phyloP scores from a whole-genome alignment of 129 eudicot species.

The sunflower (Helianthus annuus) region DNA sequence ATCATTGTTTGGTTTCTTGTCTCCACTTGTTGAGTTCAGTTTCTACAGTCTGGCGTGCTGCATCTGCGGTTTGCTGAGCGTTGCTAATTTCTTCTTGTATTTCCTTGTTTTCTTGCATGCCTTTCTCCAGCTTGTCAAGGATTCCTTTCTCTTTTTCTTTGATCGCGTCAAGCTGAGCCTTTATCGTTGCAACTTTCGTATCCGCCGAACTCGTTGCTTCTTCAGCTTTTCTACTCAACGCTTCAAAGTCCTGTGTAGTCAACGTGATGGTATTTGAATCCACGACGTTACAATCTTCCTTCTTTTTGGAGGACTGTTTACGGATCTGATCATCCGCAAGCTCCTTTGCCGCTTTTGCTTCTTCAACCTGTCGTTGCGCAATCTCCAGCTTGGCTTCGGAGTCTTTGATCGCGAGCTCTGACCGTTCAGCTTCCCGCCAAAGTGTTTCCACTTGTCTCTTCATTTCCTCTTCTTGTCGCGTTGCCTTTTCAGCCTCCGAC shows the following conservation, averaged over 20 bases:
- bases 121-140: slow-evolving; percentile 50
- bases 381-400: slow-evolving; percentile 46
- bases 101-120: slow-evolving; percentile 54
- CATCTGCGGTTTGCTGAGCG: slow-evolving; percentile 72
- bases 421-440: slow-evolving; percentile 52
- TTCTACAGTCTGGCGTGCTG: slow-evolving; percentile 56
- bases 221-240: slow-evolving; percentile 55
- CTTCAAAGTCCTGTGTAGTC: slow-evolving; percentile 53
- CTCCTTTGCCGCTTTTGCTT: slow-evolving; percentile 68
- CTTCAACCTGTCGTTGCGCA: slow-evolving; percentile 62
- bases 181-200: slow-evolving; percentile 59
- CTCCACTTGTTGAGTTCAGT: slow-evolving; percentile 55
- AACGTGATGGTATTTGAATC: slow-evolving; percentile 42
- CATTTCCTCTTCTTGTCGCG: slow-evolving; percentile 50
- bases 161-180: slow-evolving; percentile 64
- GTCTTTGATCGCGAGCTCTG: slow-evolving; percentile 38
- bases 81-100: slow-evolving; percentile 51
- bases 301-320: slow-evolving; percentile 15
- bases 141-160: slow-evolving; percentile 51
- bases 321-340: slow-evolving; percentile 55
- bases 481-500: slow-evolving; percentile 48
- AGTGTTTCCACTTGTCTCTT: slow-evolving; percentile 36
- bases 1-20: slow-evolving; percentile 31
- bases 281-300: neutral
- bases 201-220: slow-evolving; percentile 52